Conservation (phyloP, 2,329 filamentous ascomycete genomes). For the Talaromyces atroroseus region DNA sequence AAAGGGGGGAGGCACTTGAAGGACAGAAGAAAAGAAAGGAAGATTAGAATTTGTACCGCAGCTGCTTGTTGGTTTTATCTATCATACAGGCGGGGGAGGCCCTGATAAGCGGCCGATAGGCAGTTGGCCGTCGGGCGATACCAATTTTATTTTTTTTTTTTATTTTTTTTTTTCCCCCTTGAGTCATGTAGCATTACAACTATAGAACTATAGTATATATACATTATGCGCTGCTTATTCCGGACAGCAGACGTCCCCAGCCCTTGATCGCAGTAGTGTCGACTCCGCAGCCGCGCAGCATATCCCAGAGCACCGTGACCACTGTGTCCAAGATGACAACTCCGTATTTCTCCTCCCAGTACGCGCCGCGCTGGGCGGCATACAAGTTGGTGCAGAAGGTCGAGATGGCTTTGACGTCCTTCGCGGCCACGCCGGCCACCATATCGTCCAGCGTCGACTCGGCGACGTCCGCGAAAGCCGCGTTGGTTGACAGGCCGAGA, state of each 20-base stretch:
- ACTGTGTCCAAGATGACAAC: slow-evolving; percentile 9
- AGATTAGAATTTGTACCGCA: background rate
- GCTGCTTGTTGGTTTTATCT: background rate
- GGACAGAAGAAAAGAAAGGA: background rate
- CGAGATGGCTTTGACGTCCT: slow-evolving; percentile 4
- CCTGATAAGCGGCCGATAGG: background rate
- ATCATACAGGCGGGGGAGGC: background rate
- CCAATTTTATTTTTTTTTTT: no score
- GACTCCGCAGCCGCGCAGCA: slow-evolving; percentile 6
- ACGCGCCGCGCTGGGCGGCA: slow-evolving; percentile 2
- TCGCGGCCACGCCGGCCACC: slow-evolving; percentile 4
- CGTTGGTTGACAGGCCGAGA: slow-evolving; percentile 1
- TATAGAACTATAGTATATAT: no score
- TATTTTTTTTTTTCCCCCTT: no score
- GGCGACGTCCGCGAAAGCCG: slow-evolving; percentile 5
- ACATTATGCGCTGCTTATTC: no score
- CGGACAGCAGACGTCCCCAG: slow-evolving; percentile 3
- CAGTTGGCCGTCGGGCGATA: background rate
- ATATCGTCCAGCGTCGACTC: slow-evolving; percentile 4
- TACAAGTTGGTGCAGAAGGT: slow-evolving; percentile 10
- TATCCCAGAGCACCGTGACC: slow-evolving; percentile 10
- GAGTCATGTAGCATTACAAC: no score
- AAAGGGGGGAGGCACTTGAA: background rate
- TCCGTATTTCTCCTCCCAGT: slow-evolving; percentile 6
- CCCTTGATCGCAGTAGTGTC: slow-evolving; percentile 6